Evolutionary conservation across 2,329 filamentous ascomycete genomes (phyloP), one percentile per base, ranked within the genome.

Genomic region (Hypoxylon sp.): DNA sequence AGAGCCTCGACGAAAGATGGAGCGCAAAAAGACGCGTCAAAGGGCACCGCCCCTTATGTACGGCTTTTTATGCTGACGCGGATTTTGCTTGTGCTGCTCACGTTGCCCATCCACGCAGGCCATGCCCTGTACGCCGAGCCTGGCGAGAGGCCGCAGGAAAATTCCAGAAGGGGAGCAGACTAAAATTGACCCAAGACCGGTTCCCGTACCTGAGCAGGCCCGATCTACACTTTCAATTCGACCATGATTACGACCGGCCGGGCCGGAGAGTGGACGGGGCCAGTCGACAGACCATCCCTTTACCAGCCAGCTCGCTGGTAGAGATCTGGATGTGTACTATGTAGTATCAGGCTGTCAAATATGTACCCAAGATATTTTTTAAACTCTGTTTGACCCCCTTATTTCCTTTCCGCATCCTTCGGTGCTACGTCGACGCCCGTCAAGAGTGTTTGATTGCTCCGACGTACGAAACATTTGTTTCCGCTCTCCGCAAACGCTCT

Each of bases 201-300:
- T 59, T n/a, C n/a, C n/a, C n/a, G n/a, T n/a, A n/a, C n/a, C n/a
- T n/a, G n/a, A 62, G 48, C 48, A 48, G 55, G 31, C 48, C 46
- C 38, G 60, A 62, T 62, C 56, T 35, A 23, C 48, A 62, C 60
- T 51, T 62, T 45, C 40, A 21, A 47, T 35, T 27, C 24, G 41
- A 42, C n/a, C n/a, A 42, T 43, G 49, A 18, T 53, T 54, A 35
- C 38, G 43, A 56, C 43, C 29, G 23, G 17, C 21, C 23, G 47
- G 31, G 21, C 45, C 24, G 24, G n/a, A n/a, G n/a, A n/a, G n/a
- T n/a, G n/a, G n/a, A n/a, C n/a, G n/a, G n/a, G n/a, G n/a, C n/a
- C n/a, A 49, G 45, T 49, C 38, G 29, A 57, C 49, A 45, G 48
- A 51, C 59, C 38, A 26, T 43, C 47, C 29, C 41, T 45, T 40